Percentiles rank a stretch among this genome's conserved stretches.
These are phyloP conservation scores for Plasmodium relictum DNA, from an alignment of 169 alveolate species.

Conservation along the genomic window DNA sequence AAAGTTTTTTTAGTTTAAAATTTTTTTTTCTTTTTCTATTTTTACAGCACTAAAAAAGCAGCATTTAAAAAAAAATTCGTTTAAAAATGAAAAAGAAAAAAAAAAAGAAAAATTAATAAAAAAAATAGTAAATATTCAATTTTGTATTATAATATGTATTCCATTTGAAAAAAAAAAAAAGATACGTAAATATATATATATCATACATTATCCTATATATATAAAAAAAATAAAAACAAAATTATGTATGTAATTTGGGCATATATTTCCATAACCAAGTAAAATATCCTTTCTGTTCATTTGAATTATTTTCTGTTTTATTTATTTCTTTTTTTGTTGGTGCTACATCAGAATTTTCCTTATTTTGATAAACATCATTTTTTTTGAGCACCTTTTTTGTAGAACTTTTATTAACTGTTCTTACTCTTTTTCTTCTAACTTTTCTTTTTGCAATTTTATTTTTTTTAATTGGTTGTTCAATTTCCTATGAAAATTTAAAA, in stretches of 20 bases:
- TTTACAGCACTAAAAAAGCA: constrained; percentile 76
- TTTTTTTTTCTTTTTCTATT: constrained; percentile 17
- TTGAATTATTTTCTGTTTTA: constrained; percentile 26
- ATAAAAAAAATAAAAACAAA: not conserved
- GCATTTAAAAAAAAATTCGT: constrained; percentile 28
- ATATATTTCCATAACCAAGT: constrained; percentile 64
- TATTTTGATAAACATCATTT: constrained; percentile 17
- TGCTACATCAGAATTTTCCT: not conserved
- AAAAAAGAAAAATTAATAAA: no score
- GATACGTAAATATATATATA: no score
- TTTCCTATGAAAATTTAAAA: constrained; percentile 24
- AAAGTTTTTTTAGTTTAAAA: not conserved
- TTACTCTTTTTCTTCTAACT: constrained; percentile 37
- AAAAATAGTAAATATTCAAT: not conserved
- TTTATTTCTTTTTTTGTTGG: not conserved
- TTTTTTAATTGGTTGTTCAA: constrained; percentile 60
- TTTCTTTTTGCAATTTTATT: constrained; percentile 52
- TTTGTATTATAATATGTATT: constrained; percentile 10
- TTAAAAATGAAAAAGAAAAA: constrained; percentile 37
- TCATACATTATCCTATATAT: not conserved
- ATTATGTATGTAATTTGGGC: constrained; percentile 5
- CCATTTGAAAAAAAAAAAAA: no score
- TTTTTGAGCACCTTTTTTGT: constrained; percentile 22
- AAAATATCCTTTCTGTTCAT: constrained; percentile 34
- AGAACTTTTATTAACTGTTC: constrained; percentile 26